These are phyloP conservation scores for Citrus inodora DNA, from an alignment of 345 rosid species.

Conservation along the genomic window DNA sequence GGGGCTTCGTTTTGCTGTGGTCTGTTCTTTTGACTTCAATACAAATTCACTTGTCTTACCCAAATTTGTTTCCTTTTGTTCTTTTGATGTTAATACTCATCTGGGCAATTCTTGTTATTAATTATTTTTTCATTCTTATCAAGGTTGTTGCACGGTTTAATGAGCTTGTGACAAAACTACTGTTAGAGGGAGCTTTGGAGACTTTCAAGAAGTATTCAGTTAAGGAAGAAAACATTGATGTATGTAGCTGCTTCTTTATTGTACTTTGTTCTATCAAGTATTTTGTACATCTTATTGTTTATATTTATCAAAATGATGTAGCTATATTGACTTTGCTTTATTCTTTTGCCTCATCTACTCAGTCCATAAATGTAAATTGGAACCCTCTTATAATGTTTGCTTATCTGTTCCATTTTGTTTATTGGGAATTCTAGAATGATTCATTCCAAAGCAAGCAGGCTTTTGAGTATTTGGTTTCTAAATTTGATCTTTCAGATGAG, in stretches of 20 bases:
- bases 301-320: background rate
- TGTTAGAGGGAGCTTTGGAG: slow-evolving; percentile 84
- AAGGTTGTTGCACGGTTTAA: slow-evolving; percentile 97
- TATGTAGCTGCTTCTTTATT: slow-evolving; percentile 16
- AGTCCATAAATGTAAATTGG: background rate
- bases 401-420: background rate
- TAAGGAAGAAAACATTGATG: slow-evolving; percentile 77
- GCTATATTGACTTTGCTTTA: background rate
- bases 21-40: slow-evolving; percentile 22
- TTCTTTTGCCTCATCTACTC: background rate
- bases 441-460: background rate
- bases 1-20: slow-evolving; percentile 90
- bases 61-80: background rate
- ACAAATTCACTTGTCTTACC: background rate
- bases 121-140: background rate
- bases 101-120: background rate
- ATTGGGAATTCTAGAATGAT: background rate
- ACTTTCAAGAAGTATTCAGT: slow-evolving; percentile 83
- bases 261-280: background rate
- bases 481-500: background rate
- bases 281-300: background rate
- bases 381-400: background rate
- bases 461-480: background rate
- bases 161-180: slow-evolving; percentile 78
- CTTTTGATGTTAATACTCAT: background rate